Percentiles rank a stretch among this genome's conserved stretches.
phyloP scores from a whole-genome alignment of 495 filamentous ascomycete genomes.

The Penicillium samsonianum region DNA sequence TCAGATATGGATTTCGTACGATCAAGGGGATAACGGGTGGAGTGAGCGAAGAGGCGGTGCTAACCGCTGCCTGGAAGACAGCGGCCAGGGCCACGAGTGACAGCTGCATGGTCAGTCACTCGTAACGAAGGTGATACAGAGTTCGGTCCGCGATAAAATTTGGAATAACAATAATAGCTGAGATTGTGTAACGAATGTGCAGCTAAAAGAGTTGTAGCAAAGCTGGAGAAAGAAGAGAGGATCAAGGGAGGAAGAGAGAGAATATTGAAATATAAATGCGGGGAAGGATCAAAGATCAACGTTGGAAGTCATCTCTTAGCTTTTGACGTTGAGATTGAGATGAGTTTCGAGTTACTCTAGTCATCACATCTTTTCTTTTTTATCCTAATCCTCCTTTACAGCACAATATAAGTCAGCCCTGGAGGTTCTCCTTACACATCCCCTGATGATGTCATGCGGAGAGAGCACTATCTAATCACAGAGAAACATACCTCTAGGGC shows the following conservation, averaged over 20 bases:
- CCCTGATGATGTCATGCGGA: slow-evolving; percentile 33
- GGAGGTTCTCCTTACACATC: neutral
- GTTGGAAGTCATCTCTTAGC: neutral
- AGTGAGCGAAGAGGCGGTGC: slow-evolving; percentile 52
- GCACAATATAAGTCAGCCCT: neutral
- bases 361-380: neutral
- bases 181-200: neutral
- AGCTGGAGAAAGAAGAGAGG: neutral
- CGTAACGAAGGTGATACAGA: neutral
- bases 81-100: slow-evolving; percentile 37
- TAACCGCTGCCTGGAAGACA: slow-evolving; percentile 39
- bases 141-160: neutral
- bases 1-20: slow-evolving; percentile 90
- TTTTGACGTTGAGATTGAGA: neutral
- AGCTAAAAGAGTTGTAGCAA: neutral
- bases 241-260: slow-evolving; percentile 14
- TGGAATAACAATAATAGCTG: neutral
- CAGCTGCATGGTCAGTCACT: slow-evolving; percentile 37
- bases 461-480: slow-evolving; percentile 8
- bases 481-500: neutral
- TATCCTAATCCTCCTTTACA: neutral
- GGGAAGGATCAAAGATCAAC: slow-evolving; percentile 6
- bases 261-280: slow-evolving; percentile 1
- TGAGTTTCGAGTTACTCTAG: neutral
- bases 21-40: slow-evolving; percentile 85